phyloP scores from a whole-genome alignment of 2,329 filamentous ascomycete species.

The Helicocarpus griseus region DNA sequence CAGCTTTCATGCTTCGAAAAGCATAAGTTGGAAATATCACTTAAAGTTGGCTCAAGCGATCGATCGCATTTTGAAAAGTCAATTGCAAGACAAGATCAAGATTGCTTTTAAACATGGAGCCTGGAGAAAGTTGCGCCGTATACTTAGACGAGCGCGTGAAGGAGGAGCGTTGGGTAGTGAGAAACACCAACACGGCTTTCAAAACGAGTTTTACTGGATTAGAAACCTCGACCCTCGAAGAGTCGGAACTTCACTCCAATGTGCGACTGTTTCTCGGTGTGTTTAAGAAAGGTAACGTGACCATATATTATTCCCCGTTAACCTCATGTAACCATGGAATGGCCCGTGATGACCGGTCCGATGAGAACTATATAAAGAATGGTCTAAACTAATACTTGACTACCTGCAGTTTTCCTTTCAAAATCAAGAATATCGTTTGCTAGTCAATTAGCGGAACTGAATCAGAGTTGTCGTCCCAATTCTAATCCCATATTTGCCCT shows the following conservation, averaged over 20 bases:
- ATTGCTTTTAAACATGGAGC: conserved; percentile 25
- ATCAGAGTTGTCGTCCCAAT: conserved; percentile 31
- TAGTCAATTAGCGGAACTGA: conserved; percentile 43
- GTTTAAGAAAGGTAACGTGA: conserved; percentile 43
- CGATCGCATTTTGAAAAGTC: not conserved
- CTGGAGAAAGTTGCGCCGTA: conserved; percentile 34
- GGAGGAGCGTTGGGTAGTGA: conserved; percentile 35
- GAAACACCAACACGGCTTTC: conserved; percentile 21
- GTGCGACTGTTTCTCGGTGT: conserved; percentile 40
- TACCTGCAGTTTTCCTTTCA: conserved; percentile 43
- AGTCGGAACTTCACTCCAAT: conserved; percentile 38
- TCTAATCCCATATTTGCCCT: conserved; percentile 48
- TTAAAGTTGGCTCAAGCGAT: too few species aligned
- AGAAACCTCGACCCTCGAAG: conserved; percentile 27
- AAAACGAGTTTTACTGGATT: conserved; percentile 16
- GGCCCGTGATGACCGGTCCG: not conserved
- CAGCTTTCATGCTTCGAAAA: too few species aligned
- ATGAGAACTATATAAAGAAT: not conserved
- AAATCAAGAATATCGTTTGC: conserved; percentile 44
- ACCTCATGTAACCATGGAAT: not conserved
- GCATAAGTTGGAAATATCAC: too few species aligned
- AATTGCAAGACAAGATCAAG: not conserved
- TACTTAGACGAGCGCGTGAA: conserved; percentile 39
- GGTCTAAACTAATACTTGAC: conserved; percentile 6
- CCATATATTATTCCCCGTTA: not conserved